Base-by-base conservation (phyloP, 202 grass and related monocot genomes). In the Schoenoplectus tabernaemontani region DNA sequence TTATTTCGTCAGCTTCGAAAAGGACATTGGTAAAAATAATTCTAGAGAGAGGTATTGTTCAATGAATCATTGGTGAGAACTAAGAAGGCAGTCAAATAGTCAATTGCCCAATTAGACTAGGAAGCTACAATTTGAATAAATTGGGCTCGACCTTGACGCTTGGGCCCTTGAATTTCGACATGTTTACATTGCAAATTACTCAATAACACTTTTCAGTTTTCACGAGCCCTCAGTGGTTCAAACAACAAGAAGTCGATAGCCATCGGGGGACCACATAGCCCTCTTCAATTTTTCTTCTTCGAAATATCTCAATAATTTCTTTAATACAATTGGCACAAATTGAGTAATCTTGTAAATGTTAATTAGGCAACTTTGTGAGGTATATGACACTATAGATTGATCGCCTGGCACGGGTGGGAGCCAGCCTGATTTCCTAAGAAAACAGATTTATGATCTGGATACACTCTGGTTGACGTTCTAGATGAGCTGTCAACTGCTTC, bases 41-140 rank as follows among this genome's bases (percentile, higher is more conserved):
- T 80, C 78, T 80, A 65, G 42, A 80, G 65, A 23, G 39, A 51
- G 59, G 59, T 48, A 50, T 44, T 44, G 47, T 80, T 80, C 78
- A 80, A 80, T 48, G 77, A 33, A 60, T 11, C 4, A 33, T 32
- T 48, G 15, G 23, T 43, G 47, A 74, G 43, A 46, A 33, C 67
- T 39, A 39, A 26, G 1, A 19, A 17, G 20, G 1, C 36, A 8
- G 26, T 47, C 23, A 36, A 33, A 1, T 44, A 9, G 47, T 75
- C 47, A 75, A 56, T 10, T 75, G 70, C 47, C 56, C 34, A 23
- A 44, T 62, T 62, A 79, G 57, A 79, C 76, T 24, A 11, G 34
- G 22, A 61, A 53, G 47, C 23, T 78, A 11, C 4, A 78, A 7
- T 43, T 62, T 61, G n/a, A 64, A 65, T 34, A n/a, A 26, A 30